Conservation (phyloP, 1,284 basidiomycete genomes). For the Sanghuangporus sanghuang region DNA sequence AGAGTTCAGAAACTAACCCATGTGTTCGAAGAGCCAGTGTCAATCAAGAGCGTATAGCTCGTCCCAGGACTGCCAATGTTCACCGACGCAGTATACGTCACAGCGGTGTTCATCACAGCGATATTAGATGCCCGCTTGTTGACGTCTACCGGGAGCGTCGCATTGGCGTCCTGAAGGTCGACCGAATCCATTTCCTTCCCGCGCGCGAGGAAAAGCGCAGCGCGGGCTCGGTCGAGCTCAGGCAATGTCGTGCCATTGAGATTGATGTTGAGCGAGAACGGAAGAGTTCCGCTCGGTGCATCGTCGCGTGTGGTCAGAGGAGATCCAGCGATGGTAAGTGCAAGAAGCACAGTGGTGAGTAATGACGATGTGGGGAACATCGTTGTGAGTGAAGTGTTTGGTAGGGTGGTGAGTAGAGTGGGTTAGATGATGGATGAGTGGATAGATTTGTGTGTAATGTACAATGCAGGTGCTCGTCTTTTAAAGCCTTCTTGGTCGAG, state of each 20-base stretch:
- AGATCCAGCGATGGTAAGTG: conserved; percentile 2
- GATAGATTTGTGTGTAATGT: neutral
- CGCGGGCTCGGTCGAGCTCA: conserved; percentile 18
- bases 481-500: too few relatives aligned
- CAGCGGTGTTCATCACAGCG: conserved; percentile 7
- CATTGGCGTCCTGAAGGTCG: conserved; percentile 1
- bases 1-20: conserved; percentile 19
- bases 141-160: neutral
- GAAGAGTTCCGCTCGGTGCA: neutral
- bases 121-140: neutral
- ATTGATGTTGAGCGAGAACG: conserved; percentile 10
- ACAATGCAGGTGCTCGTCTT: too few relatives aligned
- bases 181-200: neutral
- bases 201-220: conserved; percentile 2
- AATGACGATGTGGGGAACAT: conserved; percentile 9
- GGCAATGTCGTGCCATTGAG: conserved; percentile 8
- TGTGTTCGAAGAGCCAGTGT: conserved; percentile 21
- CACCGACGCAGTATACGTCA: conserved; percentile 15
- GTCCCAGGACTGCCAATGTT: conserved; percentile 19
- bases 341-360: conserved; percentile 3
- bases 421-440: neutral
- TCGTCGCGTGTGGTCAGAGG: conserved; percentile 3
- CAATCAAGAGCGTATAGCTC: conserved; percentile 14
- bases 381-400: neutral
- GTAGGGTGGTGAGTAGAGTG: neutral